Percentiles rank a stretch among this genome's conserved stretches.
phyloP scores from a whole-genome alignment of 495 filamentous ascomycete species.

The Staphylotrichum longicolle region DNA sequence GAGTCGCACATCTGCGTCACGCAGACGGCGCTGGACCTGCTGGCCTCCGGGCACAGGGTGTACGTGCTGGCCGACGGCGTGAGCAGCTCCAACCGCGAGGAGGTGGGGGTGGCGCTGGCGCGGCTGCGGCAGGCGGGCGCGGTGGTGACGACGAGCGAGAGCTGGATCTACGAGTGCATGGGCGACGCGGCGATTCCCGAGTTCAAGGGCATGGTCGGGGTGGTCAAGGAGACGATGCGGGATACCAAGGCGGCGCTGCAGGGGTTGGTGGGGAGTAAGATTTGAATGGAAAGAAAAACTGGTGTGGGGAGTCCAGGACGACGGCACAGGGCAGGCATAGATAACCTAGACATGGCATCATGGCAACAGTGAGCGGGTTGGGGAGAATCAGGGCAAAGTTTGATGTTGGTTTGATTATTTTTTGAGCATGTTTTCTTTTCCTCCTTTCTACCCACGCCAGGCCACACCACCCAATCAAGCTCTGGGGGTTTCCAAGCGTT shows the following conservation, averaged over 20 bases:
- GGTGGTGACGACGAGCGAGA: conserved; percentile 83
- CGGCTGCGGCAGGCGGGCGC: conserved; percentile 74
- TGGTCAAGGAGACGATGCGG: conserved; percentile 75
- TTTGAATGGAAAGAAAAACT: conserved; percentile 39
- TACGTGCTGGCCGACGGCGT: conserved; percentile 92
- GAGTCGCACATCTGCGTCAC: conserved; percentile 94
- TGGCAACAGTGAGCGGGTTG: too few relatives aligned
- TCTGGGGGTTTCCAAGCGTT: too few relatives aligned
- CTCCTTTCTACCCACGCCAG: not conserved
- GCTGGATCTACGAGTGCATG: conserved; percentile 88
- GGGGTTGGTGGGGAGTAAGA: conserved; percentile 61
- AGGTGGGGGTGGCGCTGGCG: conserved; percentile 74
- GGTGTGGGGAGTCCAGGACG: not conserved
- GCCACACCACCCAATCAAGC: too few relatives aligned
- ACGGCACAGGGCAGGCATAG: too few relatives aligned
- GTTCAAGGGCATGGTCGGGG: conserved; percentile 67
- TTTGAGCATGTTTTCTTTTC: not conserved
- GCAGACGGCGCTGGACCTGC: conserved; percentile 82
- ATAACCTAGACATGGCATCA: too few relatives aligned
- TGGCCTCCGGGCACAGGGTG: conserved; percentile 71
- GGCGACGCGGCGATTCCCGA: conserved; percentile 75
- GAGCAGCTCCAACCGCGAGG: conserved; percentile 76
- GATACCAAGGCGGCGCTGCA: conserved; percentile 63
- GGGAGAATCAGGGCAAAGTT: too few relatives aligned
- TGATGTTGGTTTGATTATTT: conserved; percentile 1